Conservation (phyloP, 768 basidiomycete species). For the Tubosaeta sp. region DNA sequence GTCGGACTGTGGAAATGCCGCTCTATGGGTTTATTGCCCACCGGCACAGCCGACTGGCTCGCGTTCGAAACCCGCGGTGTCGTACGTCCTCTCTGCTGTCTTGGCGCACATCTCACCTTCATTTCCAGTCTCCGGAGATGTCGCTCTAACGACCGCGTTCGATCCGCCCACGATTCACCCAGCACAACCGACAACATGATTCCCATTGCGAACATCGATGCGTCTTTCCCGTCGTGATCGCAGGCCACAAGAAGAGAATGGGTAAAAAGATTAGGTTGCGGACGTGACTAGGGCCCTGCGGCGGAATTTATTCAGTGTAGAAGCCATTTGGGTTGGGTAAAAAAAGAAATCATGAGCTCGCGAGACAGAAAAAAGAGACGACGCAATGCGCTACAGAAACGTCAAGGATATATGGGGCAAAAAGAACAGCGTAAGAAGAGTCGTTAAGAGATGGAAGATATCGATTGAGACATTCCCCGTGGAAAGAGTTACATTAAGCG, state of each 20-base stretch:
- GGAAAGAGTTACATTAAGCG: conserved; percentile 50
- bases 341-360: conserved; percentile 23
- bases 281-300: conserved; percentile 20
- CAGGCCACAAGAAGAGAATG: conserved; percentile 4
- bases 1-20: conserved; percentile 93
- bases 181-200: conserved; percentile 11
- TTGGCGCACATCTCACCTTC: background rate
- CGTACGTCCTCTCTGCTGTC: conserved; percentile 34
- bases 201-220: conserved; percentile 17
- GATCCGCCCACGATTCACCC: conserved; percentile 1
- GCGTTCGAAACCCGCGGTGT: conserved; percentile 81
- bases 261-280: conserved; percentile 19
- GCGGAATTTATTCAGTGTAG: conserved; percentile 25
- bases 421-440: conserved; percentile 26
- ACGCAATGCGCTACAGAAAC: conserved; percentile 23
- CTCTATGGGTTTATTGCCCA: conserved; percentile 87
- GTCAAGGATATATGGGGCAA: conserved; percentile 36
- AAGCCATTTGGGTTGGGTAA: conserved; percentile 20
- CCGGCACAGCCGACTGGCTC: conserved; percentile 91
- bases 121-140: conserved; percentile 41
- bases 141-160: conserved; percentile 26
- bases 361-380: conserved; percentile 10
- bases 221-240: conserved; percentile 6
- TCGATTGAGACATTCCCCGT: conserved; percentile 26
- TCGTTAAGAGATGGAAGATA: conserved; percentile 35